Evolutionary conservation across 2,329 filamentous ascomycete genomes (phyloP), one percentile per base, ranked within the genome.

Genomic region (Apiospora pterosperma): DNA sequence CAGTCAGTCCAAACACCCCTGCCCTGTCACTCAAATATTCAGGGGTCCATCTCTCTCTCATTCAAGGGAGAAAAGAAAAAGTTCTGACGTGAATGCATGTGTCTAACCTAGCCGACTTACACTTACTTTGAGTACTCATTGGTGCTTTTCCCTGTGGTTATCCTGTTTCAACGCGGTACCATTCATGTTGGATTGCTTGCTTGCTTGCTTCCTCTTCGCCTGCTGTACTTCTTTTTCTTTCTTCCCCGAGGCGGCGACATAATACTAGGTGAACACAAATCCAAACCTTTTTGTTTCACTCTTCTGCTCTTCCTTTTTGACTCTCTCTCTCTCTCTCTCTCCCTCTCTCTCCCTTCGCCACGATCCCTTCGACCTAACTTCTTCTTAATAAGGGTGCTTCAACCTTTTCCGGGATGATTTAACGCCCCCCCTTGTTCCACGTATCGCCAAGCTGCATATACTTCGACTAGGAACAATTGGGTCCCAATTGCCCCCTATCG

Each of bases 371-470:
- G 14, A n/a, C 23, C 14, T 11, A 28, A 28, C 23, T 55, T 66
- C 38, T 62, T 48, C 28, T 42, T 31, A 44, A 8, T 31, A 44
- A 8, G 55, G 16, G 16, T 39, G 21, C 36, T 60, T 60, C 39
- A 41, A 65, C 64, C 58, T 31, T n/a, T 31, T 25, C n/a, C 44
- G 44, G 31, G 67, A 73, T 72, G 69, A 69, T 68, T 68, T 74
- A 64, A 70, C 62, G 59, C 65, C 67, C 63, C 67, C 63, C 64
- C 60, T 61, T 59, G 62, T 68, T 64, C 48, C 48, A 55, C 48
- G 48, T 55, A 25, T 34, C 48, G 28, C 48, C 48, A 55, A 55
- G 48, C 25, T 55, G 48, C 48, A 55, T 55, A 55, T 55, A 55
- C 48, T 55, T 55, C 25, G 48, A 55, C 48, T 55, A 55, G 48